Evolutionary conservation across 2,329 filamentous ascomycete genomes (phyloP), one percentile per base, ranked within the genome.

Genomic region (Pyrenophora seminiperda): DNA sequence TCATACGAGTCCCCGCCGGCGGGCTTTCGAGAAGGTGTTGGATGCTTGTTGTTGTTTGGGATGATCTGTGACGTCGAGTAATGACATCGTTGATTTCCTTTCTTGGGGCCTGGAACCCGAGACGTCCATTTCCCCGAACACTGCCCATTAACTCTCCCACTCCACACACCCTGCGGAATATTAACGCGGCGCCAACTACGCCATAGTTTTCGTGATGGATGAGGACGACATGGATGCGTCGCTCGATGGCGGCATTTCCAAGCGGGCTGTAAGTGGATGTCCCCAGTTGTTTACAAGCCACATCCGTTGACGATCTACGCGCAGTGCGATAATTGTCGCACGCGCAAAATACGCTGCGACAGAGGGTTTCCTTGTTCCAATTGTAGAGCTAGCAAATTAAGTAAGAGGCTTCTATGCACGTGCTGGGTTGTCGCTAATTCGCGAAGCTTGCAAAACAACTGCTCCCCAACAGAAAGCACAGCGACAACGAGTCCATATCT

Each of bases 271-370:
- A 64, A 29, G 47, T 40, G 14, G 18, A 27, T 29, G n/a, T 31
- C 29, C 27, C 14, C 15, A 13, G 10, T 33, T 39, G 30, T 33
- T 20, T 17, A 20, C 6, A 53, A 22, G 24, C 24, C n/a, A 5
- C 32, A 41, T 19, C 19, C 18, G 9, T 39, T 58, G 44, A 54
- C 45, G 22, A 52, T 37, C 40, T 19, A 29, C 29, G 39, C 29
- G 27, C 49, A 73, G 70, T 73, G 70, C 42, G 69, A 73, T 46
- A 62, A 62, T 7, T 73, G 70, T 41, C 61, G 70, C 36, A 66
- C 63, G 10, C 56, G 70, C 18, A 73, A 73, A 49, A 71, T 72
- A 32, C 65, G 67, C 17, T 72, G 70, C 45, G 69, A 73, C 37
- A 57, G 69, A 55, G 39, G 37, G 7, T 55, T 59, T 2, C 71